A percentile compares a stretch with the other conserved stretches of the same genome.
These are phyloP conservation scores for Trametes elegans DNA, from an alignment of 768 basidiomycete genomes.

Conservation along the genomic window DNA sequence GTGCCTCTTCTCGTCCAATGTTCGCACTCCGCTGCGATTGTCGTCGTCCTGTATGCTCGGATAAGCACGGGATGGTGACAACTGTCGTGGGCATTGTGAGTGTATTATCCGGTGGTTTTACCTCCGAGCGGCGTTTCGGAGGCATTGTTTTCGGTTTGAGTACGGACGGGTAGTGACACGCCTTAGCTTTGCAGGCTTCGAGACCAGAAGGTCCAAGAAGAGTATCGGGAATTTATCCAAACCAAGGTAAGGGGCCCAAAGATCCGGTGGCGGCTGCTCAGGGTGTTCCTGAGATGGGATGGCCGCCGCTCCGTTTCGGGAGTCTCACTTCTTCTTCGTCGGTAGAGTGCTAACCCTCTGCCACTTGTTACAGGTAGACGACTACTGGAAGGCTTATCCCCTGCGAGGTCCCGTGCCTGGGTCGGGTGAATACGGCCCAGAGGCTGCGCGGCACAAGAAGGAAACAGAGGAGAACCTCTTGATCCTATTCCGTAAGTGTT, in stretches of 20 bases:
- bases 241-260: constrained; percentile 47
- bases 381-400: constrained; percentile 42
- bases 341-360: background rate
- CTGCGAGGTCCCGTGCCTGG: constrained; percentile 9
- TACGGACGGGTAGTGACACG: constrained; percentile 29
- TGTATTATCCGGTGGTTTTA: too few species aligned
- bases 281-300: background rate
- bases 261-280: background rate
- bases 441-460: constrained; percentile 30
- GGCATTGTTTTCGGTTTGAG: background rate
- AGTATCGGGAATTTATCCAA: constrained; percentile 63
- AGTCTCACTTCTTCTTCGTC: background rate
- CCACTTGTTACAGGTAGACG: constrained; percentile 41
- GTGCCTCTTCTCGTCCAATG: constrained; percentile 32
- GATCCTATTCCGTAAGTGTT: constrained; percentile 65
- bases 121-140: too few species aligned
- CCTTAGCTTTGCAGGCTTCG: constrained; percentile 53
- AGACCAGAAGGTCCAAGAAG: constrained; percentile 55
- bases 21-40: background rate
- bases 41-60: background rate
- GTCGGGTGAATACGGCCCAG: constrained; percentile 6
- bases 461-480: constrained; percentile 67
- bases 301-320: background rate
- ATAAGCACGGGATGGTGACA: background rate
- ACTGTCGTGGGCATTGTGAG: too few species aligned